These are phyloP conservation scores for Xylaria palmicola DNA, from an alignment of 495 filamentous ascomycete genomes.

Conservation along the genomic window DNA sequence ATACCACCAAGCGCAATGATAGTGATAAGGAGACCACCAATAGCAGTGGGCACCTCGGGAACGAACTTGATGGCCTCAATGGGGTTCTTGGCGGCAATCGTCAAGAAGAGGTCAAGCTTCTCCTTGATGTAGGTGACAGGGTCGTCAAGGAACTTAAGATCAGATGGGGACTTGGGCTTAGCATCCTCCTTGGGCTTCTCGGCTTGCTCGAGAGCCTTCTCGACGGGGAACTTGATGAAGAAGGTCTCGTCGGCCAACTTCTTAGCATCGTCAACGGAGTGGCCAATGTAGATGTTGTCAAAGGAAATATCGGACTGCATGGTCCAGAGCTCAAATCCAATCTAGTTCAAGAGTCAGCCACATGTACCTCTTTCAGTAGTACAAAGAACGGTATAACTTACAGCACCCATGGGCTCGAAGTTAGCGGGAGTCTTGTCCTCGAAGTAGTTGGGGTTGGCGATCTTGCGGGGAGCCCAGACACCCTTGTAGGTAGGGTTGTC, in stretches of 20 bases:
- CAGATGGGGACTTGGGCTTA: conserved; percentile 60
- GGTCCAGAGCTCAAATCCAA: conserved; percentile 99
- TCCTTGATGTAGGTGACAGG: conserved; percentile 85
- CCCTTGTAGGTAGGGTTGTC: conserved; percentile 99
- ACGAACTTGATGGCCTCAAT: conserved; percentile 86
- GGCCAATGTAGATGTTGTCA: conserved; percentile 99
- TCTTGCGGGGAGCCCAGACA: conserved; percentile 90
- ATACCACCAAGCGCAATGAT: conserved; percentile 67
- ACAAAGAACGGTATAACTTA: conserved; percentile 47
- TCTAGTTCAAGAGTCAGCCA: conserved; percentile 47
- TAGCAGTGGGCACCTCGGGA: conserved; percentile 82
- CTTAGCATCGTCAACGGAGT: conserved; percentile 91
- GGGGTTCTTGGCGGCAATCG: conserved; percentile 82
- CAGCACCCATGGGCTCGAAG: conserved; percentile 97
- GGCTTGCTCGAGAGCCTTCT: conserved; percentile 80
- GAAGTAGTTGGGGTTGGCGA: conserved; percentile 93
- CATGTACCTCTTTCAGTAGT: neutral
- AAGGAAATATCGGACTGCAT: conserved; percentile 99
- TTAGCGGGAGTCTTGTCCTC: conserved; percentile 97
- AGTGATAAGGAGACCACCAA: conserved; percentile 66
- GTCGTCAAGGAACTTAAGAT: conserved; percentile 90
- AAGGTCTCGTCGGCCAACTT: conserved; percentile 90
- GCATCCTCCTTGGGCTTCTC: conserved; percentile 76
- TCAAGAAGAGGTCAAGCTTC: conserved; percentile 86
- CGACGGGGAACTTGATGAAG: conserved; percentile 83